phyloP scores from a whole-genome alignment of 306 rosid genomes.

The Cicer arietinum region DNA sequence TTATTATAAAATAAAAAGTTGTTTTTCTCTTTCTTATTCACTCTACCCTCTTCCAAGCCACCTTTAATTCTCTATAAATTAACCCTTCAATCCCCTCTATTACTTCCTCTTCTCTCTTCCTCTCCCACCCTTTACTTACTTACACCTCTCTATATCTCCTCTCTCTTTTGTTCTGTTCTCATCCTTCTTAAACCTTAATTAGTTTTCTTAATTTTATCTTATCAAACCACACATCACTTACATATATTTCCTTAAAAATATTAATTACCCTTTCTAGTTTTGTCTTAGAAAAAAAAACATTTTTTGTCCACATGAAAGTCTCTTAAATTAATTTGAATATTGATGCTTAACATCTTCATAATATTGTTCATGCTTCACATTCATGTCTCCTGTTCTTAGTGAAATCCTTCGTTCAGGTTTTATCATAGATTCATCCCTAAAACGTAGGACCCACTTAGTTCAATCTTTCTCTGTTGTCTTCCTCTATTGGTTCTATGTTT shows the following conservation, averaged over 20 bases:
- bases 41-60: not conserved
- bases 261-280: not conserved
- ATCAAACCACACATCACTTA: conserved; percentile 13
- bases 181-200: conserved; percentile 34
- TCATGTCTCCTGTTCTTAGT: conserved; percentile 94
- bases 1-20: not conserved
- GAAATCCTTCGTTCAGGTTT: conserved; percentile 94
- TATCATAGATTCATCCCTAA: conserved; percentile 77
- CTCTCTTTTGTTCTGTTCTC: conserved; percentile 41
- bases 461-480: conserved; percentile 97
- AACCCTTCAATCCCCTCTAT: conserved; percentile 37
- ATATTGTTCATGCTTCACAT: conserved; percentile 62
- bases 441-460: conserved; percentile 87
- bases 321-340: conserved; percentile 19
- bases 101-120: conserved; percentile 50
- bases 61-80: conserved; percentile 59
- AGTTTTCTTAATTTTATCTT: not conserved
- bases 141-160: not conserved
- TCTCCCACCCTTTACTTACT: not conserved
- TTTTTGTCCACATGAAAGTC: not conserved
- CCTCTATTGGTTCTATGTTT: conserved; percentile 98
- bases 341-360: conserved; percentile 44
- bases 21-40: conserved; percentile 14
- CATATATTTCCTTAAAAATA: not conserved
- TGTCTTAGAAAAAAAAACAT: no score